phyloP scores from a whole-genome alignment of 192 early-diverging fungal genomes.

The Oehlia diaphana region DNA sequence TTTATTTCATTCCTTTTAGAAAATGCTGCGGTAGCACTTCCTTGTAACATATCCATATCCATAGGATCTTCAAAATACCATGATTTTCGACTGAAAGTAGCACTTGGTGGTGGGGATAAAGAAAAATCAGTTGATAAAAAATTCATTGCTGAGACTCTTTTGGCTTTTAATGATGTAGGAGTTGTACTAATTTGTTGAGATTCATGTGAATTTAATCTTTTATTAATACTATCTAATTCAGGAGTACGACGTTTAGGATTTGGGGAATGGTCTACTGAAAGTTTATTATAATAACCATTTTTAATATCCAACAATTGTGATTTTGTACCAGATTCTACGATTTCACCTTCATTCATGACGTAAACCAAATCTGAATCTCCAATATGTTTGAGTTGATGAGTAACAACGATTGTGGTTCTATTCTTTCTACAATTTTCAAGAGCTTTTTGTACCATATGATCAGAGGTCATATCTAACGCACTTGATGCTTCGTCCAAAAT shows the following conservation, averaged over 20 bases:
- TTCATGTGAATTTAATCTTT: background rate
- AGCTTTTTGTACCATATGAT: constrained; percentile 39
- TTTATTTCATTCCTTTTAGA: background rate
- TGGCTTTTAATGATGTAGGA: background rate
- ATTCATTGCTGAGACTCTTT: background rate
- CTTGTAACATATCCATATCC: constrained; percentile 8
- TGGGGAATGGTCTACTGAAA: background rate
- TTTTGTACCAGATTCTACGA: constrained; percentile 33
- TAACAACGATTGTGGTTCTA: constrained; percentile 59
- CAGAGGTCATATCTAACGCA: constrained; percentile 35
- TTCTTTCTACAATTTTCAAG: constrained; percentile 31
- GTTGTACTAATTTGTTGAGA: background rate
- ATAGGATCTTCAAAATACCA: background rate
- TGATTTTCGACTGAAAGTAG: background rate
- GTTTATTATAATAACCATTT: constrained; percentile 10
- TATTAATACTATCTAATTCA: constrained; percentile 12
- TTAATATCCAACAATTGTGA: constrained; percentile 30
- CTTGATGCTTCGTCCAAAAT: constrained; percentile 47
- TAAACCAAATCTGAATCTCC: constrained; percentile 45
- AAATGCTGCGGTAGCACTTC: background rate
- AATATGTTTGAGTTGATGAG: constrained; percentile 58
- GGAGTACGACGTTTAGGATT: constrained; percentile 7
- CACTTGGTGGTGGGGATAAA: background rate
- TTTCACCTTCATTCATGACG: constrained; percentile 49
- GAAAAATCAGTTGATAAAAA: background rate